Evolutionary conservation across 2,329 filamentous ascomycete species (phyloP), one percentile per base, ranked within the genome.

Genomic region (Ophiocordyceps unilateralis): DNA sequence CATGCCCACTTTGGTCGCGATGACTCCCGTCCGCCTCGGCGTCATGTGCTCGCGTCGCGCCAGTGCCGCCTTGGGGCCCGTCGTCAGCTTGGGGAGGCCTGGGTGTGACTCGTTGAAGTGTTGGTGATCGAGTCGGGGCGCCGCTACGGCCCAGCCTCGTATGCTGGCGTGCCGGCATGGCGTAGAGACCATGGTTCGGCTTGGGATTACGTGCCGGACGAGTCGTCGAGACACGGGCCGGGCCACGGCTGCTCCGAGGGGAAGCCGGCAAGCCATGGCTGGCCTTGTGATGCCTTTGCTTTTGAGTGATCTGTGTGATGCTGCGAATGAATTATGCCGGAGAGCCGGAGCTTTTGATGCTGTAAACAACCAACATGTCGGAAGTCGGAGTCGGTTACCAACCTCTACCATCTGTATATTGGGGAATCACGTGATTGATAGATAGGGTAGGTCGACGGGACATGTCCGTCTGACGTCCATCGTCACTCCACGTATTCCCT

Each of bases 1-100:
- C 84, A 98, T 96, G 61, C 91, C 91, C 66, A 88, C 89, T 67
- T 98, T 98, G 58, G 80, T 72, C 12, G 83, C 87, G 40, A 98
- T 71, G 9, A 85, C 79, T 24, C 91, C 91, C 2, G 87, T 80
- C 23, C 91, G 82, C 37, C 78, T 54, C 1, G 76, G 76, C 14
- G 76, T 74, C 15, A 74, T 76, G 49, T 65, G 66, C 50, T 68
- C 71, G 52, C 68, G 71, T 40, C 76, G 72, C 60, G 64, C 62
- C 46, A 80, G 68, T 7, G 76, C 76, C 10, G 76, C 76, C 2
- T 72, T 73, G 2, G 74, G 74, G 0, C 75, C 74, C 8, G 70
- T 66, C 10, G 71, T 72, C 40, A 69, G 73, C 5, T 57, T 58
- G 2, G 76, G 75, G 2, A 81, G 65, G 34, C 74, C 75, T 0